phyloP scores from a whole-genome alignment of 306 rosid genomes.

The Fagus crenata region DNA sequence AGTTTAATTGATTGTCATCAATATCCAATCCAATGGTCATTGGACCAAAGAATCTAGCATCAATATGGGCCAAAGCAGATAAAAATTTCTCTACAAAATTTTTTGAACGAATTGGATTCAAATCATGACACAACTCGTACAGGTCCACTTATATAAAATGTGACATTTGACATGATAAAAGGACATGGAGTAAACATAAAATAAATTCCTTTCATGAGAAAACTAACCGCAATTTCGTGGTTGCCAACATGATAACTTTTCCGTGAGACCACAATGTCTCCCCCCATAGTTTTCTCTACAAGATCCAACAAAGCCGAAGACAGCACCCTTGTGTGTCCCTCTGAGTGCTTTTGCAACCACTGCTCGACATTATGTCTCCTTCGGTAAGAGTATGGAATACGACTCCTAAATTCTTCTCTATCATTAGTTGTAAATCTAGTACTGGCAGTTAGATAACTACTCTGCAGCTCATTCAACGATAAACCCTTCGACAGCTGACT shows the following conservation, averaged over 20 bases:
- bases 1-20: not conserved
- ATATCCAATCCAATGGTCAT: not conserved
- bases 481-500: conserved; percentile 29
- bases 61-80: not conserved
- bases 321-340: conserved; percentile 7
- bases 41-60: not conserved
- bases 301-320: conserved; percentile 33
- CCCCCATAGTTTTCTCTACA: conserved; percentile 26
- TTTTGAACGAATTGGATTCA: not conserved
- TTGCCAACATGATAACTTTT: conserved; percentile 30
- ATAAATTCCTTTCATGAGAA: conserved; percentile 14
- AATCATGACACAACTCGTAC: not conserved
- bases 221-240: conserved; percentile 40
- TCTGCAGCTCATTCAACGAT: conserved; percentile 28
- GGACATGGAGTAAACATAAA: not conserved
- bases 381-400: conserved; percentile 18
- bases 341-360: conserved; percentile 37
- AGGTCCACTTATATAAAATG: conserved; percentile 1
- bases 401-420: conserved; percentile 24
- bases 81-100: not conserved
- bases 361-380: conserved; percentile 34
- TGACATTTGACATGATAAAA: not conserved
- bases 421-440: conserved; percentile 14
- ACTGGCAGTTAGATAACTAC: conserved; percentile 22
- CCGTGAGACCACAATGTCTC: conserved; percentile 26